These are phyloP conservation scores for Desmodesmus armatus DNA, from an alignment of 139 green algal genomes.

Conservation along the genomic window DNA sequence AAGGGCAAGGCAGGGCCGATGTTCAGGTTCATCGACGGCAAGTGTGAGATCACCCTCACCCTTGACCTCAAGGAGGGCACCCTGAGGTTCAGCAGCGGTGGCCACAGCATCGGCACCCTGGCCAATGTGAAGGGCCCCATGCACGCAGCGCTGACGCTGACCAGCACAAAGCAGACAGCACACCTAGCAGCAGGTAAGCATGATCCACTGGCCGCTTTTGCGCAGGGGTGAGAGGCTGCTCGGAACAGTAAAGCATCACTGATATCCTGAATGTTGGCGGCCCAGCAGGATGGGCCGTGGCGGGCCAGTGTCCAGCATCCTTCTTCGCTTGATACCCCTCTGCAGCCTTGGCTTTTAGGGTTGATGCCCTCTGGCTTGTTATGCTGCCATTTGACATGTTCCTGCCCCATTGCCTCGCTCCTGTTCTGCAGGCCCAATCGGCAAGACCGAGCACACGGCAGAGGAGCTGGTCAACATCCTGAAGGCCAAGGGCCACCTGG, in stretches of 20 bases:
- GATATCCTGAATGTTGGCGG: too few relatives aligned
- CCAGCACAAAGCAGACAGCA: conserved; percentile 60
- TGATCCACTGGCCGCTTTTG: too few relatives aligned
- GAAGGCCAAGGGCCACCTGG: conserved; percentile 64
- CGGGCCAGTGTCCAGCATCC: too few relatives aligned
- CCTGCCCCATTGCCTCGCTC: too few relatives aligned
- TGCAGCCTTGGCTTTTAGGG: too few relatives aligned
- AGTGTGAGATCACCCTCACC: conserved; percentile 64
- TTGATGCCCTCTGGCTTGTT: too few relatives aligned
- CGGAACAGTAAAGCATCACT: too few relatives aligned
- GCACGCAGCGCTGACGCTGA: conserved; percentile 68
- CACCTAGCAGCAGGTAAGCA: conserved; percentile 30
- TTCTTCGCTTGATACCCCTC: too few relatives aligned
- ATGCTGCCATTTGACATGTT: too few relatives aligned
- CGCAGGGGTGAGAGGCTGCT: too few relatives aligned
- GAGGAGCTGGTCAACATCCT: conserved; percentile 77
- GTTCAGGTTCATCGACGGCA: conserved; percentile 65
- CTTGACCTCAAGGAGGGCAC: conserved; percentile 70
- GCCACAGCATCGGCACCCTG: conserved; percentile 66
- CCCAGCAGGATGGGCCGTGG: too few relatives aligned
- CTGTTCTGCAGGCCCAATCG: conserved; percentile 56
- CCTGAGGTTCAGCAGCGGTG: conserved; percentile 62
- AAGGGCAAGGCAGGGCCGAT: conserved; percentile 65
- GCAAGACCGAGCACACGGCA: conserved; percentile 68
- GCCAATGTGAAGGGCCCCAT: conserved; percentile 66